Evolutionary conservation across 805 yeast genomes (phyloP).

Genomic region (Kodamaea leandrae): DNA sequence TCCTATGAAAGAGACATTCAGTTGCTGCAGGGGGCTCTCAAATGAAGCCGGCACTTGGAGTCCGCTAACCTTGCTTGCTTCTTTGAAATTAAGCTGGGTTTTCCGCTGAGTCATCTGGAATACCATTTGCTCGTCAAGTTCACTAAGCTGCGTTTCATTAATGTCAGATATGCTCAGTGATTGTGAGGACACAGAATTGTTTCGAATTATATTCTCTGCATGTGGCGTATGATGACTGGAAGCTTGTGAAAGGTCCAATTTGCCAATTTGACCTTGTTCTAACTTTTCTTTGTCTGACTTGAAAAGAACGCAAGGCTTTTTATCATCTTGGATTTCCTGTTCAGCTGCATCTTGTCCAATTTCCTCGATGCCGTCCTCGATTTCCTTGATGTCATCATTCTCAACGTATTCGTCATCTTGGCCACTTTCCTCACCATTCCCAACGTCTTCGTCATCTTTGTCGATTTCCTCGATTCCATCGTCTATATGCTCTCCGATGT

Average conservation of each 20-base stretch:
- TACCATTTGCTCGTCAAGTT: constrained; percentile 20
- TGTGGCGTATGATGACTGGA: too few relatives aligned
- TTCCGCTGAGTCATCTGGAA: constrained; percentile 20
- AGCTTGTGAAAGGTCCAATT: too few relatives aligned
- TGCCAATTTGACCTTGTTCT: too few relatives aligned
- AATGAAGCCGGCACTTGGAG: constrained; percentile 18
- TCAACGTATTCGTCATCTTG: too few relatives aligned
- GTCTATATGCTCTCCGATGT: too few relatives aligned
- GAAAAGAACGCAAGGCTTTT: too few relatives aligned
- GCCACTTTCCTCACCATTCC: too few relatives aligned
- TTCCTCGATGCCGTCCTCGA: constrained; percentile 1
- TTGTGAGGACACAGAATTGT: background rate
- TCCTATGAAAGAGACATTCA: background rate
- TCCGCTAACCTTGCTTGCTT: background rate
- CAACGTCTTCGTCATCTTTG: too few relatives aligned
- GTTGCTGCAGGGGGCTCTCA: constrained; percentile 2
- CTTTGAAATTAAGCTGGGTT: constrained; percentile 1
- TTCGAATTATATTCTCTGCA: too few relatives aligned
- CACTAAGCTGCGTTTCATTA: constrained; percentile 13
- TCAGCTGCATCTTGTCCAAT: constrained; percentile 4
- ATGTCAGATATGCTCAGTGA: constrained; percentile 9
- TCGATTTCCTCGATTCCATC: too few relatives aligned
- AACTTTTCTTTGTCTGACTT: too few relatives aligned
- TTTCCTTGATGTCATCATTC: too few relatives aligned
- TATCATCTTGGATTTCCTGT: constrained; percentile 5